phyloP scores from a whole-genome alignment of 768 basidiomycete genomes.

The Piloderma croceum region DNA sequence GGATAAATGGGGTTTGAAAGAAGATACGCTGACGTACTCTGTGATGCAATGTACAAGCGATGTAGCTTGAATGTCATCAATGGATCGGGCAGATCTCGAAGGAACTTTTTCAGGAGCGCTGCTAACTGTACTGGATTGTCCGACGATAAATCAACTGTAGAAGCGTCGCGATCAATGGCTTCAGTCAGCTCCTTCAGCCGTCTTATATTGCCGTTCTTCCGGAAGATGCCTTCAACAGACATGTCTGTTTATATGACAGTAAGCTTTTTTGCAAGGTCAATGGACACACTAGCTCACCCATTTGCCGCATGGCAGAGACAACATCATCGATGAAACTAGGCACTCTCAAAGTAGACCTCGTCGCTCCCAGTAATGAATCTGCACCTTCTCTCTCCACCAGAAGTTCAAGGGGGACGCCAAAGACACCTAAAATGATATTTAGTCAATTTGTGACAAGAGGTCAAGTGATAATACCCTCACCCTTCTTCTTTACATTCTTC shows the following conservation, averaged over 20 bases:
- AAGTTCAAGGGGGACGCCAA: slow-evolving; percentile 87
- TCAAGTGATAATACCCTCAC: slow-evolving; percentile 29
- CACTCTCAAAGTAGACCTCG: slow-evolving; percentile 76
- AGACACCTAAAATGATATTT: slow-evolving; percentile 58
- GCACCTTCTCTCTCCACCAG: slow-evolving; percentile 91
- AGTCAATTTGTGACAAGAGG: neutral
- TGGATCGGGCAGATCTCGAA: slow-evolving; percentile 94
- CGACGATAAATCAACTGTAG: slow-evolving; percentile 83
- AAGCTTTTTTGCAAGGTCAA: neutral
- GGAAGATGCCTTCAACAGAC: slow-evolving; percentile 98
- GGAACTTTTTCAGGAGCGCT: slow-evolving; percentile 93
- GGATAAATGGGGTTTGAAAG: slow-evolving; percentile 1
- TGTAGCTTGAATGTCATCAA: slow-evolving; percentile 93
- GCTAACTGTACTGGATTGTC: slow-evolving; percentile 98
- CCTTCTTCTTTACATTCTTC: slow-evolving; percentile 84
- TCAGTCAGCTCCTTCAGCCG: slow-evolving; percentile 88
- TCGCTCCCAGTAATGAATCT: slow-evolving; percentile 91
- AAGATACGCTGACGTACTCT: slow-evolving; percentile 53
- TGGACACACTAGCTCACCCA: slow-evolving; percentile 88
- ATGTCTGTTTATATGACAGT: slow-evolving; percentile 57
- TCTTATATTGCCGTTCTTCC: slow-evolving; percentile 96
- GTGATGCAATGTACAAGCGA: slow-evolving; percentile 79
- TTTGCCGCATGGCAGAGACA: slow-evolving; percentile 96
- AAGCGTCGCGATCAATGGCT: slow-evolving; percentile 89
- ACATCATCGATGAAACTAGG: slow-evolving; percentile 99